These are phyloP conservation scores for Mortierella sp. DNA, from an alignment of 371 early-diverging fungal genomes.

Conservation along the genomic window DNA sequence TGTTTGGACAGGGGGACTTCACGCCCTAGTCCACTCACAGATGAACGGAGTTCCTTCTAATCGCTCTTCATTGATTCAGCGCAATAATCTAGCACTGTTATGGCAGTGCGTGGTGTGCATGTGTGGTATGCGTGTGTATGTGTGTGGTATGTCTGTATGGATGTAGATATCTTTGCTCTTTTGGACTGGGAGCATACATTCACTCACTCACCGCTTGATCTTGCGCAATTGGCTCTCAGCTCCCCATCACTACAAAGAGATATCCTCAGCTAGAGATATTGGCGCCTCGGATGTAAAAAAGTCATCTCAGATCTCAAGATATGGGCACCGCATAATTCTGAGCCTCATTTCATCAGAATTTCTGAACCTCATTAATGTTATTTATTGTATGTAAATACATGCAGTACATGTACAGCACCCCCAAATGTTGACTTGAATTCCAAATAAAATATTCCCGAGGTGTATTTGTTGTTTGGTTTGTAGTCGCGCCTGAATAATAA, in stretches of 20 bases:
- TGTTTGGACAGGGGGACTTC: slow-evolving; percentile 15
- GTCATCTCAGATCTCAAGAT: too few species aligned
- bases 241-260: not conserved
- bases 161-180: not conserved
- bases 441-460: too few species aligned
- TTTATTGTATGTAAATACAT: too few species aligned
- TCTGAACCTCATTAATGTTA: too few species aligned
- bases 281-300: too few species aligned
- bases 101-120: not conserved
- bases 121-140: too few species aligned
- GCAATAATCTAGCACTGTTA: not conserved
- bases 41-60: slow-evolving; percentile 1
- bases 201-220: slow-evolving; percentile 5
- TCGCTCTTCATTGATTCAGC: slow-evolving; percentile 1
- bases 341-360: too few species aligned
- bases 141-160: too few species aligned
- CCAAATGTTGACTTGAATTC: too few species aligned
- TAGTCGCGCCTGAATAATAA: not conserved
- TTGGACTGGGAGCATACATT: slow-evolving; percentile 6
- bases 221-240: slow-evolving; percentile 17
- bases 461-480: not conserved
- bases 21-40: not conserved
- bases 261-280: not conserved
- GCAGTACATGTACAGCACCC: too few species aligned
- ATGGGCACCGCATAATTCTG: too few species aligned